phyloP scores from a whole-genome alignment of 2,329 filamentous ascomycete species.

The Penicillium sp. region DNA sequence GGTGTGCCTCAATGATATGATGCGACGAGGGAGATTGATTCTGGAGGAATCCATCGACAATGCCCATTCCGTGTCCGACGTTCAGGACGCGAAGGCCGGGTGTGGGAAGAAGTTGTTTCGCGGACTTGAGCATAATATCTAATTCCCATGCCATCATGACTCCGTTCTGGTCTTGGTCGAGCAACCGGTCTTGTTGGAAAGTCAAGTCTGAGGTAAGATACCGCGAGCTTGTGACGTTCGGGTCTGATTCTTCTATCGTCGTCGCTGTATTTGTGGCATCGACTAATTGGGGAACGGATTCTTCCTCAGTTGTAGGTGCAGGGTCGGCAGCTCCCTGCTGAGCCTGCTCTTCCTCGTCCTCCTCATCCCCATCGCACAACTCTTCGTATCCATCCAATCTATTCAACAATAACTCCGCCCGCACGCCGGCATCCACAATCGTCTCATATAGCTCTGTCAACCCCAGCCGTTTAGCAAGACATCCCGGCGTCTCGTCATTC shows the following conservation, averaged over 20 bases:
- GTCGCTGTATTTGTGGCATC: slow-evolving; percentile 22
- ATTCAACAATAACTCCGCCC: slow-evolving; percentile 85
- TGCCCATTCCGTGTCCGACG: slow-evolving; percentile 90
- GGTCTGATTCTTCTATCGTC: slow-evolving; percentile 24
- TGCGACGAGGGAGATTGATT: slow-evolving; percentile 69
- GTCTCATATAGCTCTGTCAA: slow-evolving; percentile 74
- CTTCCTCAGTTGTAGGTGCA: slow-evolving; percentile 31
- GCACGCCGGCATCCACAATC: slow-evolving; percentile 86
- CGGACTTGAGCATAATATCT: slow-evolving; percentile 80
- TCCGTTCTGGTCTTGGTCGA: slow-evolving; percentile 77
- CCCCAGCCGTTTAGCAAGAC: slow-evolving; percentile 74
- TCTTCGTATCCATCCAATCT: slow-evolving; percentile 81
- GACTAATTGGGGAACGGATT: slow-evolving; percentile 31
- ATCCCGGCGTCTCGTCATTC: slow-evolving; percentile 89
- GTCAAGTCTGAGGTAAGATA: slow-evolving; percentile 72
- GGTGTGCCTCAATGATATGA: slow-evolving; percentile 87
- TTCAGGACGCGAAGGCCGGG: slow-evolving; percentile 75
- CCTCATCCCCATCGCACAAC: slow-evolving; percentile 56
- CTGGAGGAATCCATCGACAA: slow-evolving; percentile 78
- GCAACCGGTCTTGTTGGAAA: slow-evolving; percentile 68
- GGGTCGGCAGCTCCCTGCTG: slow-evolving; percentile 36
- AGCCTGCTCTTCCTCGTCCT: slow-evolving; percentile 31
- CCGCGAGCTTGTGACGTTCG: slow-evolving; percentile 64
- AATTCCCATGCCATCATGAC: slow-evolving; percentile 96
- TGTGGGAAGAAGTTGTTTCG: slow-evolving; percentile 67